These are phyloP conservation scores for Harringtonia aguacate DNA, from an alignment of 2,329 filamentous ascomycete genomes.

Conservation along the genomic window DNA sequence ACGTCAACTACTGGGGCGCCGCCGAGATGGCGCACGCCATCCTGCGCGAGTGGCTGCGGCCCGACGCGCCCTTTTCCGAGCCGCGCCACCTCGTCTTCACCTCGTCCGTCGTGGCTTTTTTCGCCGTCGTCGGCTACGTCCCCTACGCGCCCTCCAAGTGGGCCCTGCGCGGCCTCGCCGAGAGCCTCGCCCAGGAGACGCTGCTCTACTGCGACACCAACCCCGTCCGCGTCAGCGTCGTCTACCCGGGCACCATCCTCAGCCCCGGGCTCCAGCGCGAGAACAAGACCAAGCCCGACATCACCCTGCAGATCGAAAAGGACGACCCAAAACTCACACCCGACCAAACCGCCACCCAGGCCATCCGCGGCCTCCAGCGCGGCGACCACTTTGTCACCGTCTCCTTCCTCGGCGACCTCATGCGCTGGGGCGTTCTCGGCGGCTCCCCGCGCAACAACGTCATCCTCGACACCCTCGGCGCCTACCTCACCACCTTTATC, in stretches of 20 bases:
- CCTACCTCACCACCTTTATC: conserved; percentile 39
- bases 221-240: conserved; percentile 63
- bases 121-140: conserved; percentile 69
- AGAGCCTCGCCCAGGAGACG: conserved; percentile 74
- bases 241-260: conserved; percentile 77
- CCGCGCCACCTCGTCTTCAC: conserved; percentile 83
- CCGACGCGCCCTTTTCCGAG: conserved; percentile 31
- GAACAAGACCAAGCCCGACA: conserved; percentile 65
- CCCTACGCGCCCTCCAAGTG: conserved; percentile 79
- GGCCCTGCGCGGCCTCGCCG: conserved; percentile 72
- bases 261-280: conserved; percentile 67
- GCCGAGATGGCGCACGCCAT: conserved; percentile 79
- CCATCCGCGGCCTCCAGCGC: conserved; percentile 65
- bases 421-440: conserved; percentile 53
- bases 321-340: conserved; percentile 72
- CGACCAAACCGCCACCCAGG: conserved; percentile 60
- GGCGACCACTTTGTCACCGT: conserved; percentile 75
- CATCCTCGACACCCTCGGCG: conserved; percentile 47
- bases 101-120: conserved; percentile 63
- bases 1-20: conserved; percentile 82
- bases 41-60: conserved; percentile 61
- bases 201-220: conserved; percentile 64
- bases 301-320: conserved; percentile 72
- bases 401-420: conserved; percentile 57
- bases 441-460: conserved; percentile 47